A percentile compares a stretch with the other conserved stretches of the same genome.
These are phyloP conservation scores for Hymenoscyphus fraxineus DNA, from an alignment of 2,329 filamentous ascomycete species.

Conservation along the genomic window DNA sequence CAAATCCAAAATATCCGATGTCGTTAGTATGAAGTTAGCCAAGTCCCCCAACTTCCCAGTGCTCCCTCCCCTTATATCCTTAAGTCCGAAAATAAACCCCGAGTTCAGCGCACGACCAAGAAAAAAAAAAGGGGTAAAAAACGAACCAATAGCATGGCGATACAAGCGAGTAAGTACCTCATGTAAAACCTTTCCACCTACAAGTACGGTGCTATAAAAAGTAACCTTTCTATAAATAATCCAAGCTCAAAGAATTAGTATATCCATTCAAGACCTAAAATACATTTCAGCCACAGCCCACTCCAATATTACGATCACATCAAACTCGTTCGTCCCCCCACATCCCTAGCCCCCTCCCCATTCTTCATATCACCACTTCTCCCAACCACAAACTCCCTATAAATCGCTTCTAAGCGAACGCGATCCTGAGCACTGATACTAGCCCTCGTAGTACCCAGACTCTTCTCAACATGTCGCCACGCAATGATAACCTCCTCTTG, in stretches of 20 bases:
- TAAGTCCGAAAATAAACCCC: not conserved
- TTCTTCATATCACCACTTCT: conserved; percentile 93
- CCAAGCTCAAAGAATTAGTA: not conserved
- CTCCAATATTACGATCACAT: conserved; percentile 57
- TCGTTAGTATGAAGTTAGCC: no score
- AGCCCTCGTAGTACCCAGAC: conserved; percentile 70
- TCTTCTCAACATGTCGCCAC: conserved; percentile 79
- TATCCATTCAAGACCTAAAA: not conserved
- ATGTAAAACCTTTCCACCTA: not conserved
- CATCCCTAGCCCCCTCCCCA: conserved; percentile 85
- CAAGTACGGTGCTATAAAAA: no score
- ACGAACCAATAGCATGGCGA: not conserved
- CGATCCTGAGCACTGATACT: conserved; percentile 81
- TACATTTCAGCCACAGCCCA: not conserved
- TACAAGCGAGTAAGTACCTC: not conserved
- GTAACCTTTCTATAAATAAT: not conserved
- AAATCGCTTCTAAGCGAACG: conserved; percentile 72
- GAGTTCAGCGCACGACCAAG: not conserved
- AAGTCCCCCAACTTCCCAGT: no score
- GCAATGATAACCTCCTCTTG: conserved; percentile 72
- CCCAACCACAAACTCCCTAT: conserved; percentile 87
- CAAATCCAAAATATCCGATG: no score
- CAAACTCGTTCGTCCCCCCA: conserved; percentile 87
- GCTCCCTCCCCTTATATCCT: not conserved
- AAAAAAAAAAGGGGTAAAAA: not conserved